Percentiles rank a stretch among this genome's conserved stretches.
phyloP scores from a whole-genome alignment of 208 protist genomes.

The Trypanosoma cruzi region DNA sequence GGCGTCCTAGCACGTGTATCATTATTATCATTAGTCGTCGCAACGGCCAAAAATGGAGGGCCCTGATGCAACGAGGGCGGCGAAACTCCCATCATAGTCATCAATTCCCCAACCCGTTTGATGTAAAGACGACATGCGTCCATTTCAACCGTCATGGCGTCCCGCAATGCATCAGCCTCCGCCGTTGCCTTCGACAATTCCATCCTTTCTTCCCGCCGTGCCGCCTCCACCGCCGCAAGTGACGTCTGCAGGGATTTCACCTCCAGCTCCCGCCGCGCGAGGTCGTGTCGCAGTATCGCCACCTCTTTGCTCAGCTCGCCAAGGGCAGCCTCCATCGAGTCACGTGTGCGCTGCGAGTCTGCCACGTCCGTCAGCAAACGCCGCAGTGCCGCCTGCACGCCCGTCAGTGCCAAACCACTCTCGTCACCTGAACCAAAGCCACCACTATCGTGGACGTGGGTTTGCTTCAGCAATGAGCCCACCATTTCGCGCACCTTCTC shows the following conservation, averaged over 20 bases:
- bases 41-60: too few relatives aligned
- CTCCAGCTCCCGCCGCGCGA: neutral
- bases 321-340: slow-evolving; percentile 37
- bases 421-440: neutral
- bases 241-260: neutral
- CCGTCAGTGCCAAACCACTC: too few relatives aligned
- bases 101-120: slow-evolving; percentile 1
- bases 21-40: neutral
- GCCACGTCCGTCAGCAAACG: neutral
- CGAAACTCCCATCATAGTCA: neutral
- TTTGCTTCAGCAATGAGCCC: slow-evolving; percentile 12
- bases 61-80: neutral
- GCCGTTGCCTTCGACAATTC: neutral
- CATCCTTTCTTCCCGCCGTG: neutral
- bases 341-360: slow-evolving; percentile 6
- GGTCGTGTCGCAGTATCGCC: slow-evolving; percentile 23
- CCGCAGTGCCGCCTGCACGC: neutral
- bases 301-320: slow-evolving; percentile 38
- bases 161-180: neutral
- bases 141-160: slow-evolving; percentile 5
- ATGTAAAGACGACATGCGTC: slow-evolving; percentile 7
- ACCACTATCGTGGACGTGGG: neutral
- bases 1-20: neutral
- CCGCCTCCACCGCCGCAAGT: neutral
- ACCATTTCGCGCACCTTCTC: slow-evolving; percentile 32